phyloP scores from a whole-genome alignment of 148 eudicot genomes.

The Rhododendron griersonianum region DNA sequence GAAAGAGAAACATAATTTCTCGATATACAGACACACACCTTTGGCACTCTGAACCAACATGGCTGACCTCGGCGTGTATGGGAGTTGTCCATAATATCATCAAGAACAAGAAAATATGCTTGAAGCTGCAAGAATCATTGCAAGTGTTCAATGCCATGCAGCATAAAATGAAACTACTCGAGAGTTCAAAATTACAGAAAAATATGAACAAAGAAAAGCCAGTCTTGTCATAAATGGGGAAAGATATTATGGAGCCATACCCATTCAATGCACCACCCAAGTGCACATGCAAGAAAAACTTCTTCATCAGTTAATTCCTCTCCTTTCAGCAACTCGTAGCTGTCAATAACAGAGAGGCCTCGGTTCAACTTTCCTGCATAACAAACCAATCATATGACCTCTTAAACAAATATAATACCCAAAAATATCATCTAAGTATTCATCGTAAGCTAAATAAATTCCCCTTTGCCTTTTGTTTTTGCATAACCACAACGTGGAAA shows the following conservation, averaged over 20 bases:
- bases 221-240: not conserved
- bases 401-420: not conserved
- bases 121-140: slow-evolving; percentile 61
- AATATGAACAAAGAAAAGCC: not conserved
- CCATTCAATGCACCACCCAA: slow-evolving; percentile 99
- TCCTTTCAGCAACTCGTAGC: slow-evolving; percentile 78
- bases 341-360: slow-evolving; percentile 87
- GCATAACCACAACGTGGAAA: not conserved
- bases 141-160: slow-evolving; percentile 1
- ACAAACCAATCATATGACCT: not conserved
- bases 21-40: slow-evolving; percentile 33
- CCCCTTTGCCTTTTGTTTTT: not conserved
- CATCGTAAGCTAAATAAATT: not conserved
- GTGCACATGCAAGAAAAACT: slow-evolving; percentile 73
- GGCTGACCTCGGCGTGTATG: slow-evolving; percentile 89
- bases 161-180: not conserved
- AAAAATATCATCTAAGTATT: not conserved
- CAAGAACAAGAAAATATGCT: slow-evolving; percentile 87
- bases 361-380: slow-evolving; percentile 79
- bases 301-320: slow-evolving; percentile 72
- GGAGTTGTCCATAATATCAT: slow-evolving; percentile 85
- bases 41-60: slow-evolving; percentile 84
- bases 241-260: slow-evolving; percentile 32
- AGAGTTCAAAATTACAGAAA: not conserved
- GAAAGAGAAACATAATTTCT: not conserved